Evolutionary conservation across 106 monocot species (phyloP).

Genomic region (Dendrobium nobile): DNA sequence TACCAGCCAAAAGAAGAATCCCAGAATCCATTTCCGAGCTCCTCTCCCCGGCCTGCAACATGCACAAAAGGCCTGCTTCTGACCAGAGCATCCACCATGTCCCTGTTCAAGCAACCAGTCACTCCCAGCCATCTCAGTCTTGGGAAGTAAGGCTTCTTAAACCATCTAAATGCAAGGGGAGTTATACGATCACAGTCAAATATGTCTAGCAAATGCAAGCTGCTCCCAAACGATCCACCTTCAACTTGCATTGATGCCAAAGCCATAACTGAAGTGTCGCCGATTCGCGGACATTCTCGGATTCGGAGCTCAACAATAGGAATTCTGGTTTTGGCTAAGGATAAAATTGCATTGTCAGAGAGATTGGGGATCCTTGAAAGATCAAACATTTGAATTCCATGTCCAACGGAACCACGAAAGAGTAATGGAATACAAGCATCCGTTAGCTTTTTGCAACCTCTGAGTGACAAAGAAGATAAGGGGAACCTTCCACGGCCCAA

Average conservation of each 20-base stretch:
- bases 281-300: conserved; percentile 71
- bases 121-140: conserved; percentile 87
- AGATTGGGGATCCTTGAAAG: conserved; percentile 61
- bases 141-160: conserved; percentile 95
- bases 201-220: conserved; percentile 71
- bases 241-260: conserved; percentile 86
- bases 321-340: conserved; percentile 52
- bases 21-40: conserved; percentile 54
- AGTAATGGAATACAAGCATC: conserved; percentile 53
- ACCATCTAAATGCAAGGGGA: conserved; percentile 75
- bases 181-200: conserved; percentile 77
- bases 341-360: conserved; percentile 66
- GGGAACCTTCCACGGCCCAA: conserved; percentile 46
- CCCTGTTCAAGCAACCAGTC: conserved; percentile 74
- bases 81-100: conserved; percentile 76
- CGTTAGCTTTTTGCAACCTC: conserved; percentile 80
- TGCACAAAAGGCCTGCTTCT: conserved; percentile 69
- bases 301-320: conserved; percentile 73
- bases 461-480: conserved; percentile 66
- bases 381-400: conserved; percentile 57
- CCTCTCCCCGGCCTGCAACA: conserved; percentile 71
- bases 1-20: conserved; percentile 55
- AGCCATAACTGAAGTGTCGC: conserved; percentile 74
- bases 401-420: conserved; percentile 36
- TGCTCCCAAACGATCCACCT: conserved; percentile 63